A percentile compares a stretch with the other conserved stretches of the same genome.
Evolutionary conservation across 2,329 filamentous ascomycete species (phyloP).

Genomic region (Fusarium nurragi): DNA sequence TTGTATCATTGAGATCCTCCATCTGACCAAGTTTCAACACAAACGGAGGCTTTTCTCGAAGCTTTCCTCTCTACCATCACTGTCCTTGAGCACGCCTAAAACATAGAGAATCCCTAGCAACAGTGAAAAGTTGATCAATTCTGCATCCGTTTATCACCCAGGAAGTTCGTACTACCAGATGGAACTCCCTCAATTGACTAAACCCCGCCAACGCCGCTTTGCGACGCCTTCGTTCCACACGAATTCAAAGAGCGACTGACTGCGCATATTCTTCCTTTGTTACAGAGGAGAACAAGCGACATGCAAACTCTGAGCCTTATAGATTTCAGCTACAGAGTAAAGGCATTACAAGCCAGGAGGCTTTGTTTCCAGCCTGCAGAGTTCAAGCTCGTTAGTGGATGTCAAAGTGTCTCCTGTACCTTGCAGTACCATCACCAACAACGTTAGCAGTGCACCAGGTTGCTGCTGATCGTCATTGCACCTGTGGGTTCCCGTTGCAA

Average conservation of each 20-base stretch:
- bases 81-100: too few species aligned
- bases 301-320: not conserved
- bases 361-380: constrained; percentile 6
- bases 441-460: constrained; percentile 13
- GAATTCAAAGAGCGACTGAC: constrained; percentile 17
- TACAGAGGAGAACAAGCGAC: constrained; percentile 1
- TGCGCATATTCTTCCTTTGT: not conserved
- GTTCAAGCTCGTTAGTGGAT: not conserved
- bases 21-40: constrained; percentile 30
- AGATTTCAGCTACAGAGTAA: constrained; percentile 3
- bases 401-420: constrained; percentile 7
- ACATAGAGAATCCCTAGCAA: too few species aligned
- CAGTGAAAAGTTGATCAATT: constrained; percentile 28
- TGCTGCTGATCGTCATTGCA: constrained; percentile 25
- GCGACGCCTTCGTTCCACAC: constrained; percentile 32
- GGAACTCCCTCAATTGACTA: constrained; percentile 9
- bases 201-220: constrained; percentile 24
- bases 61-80: constrained; percentile 1
- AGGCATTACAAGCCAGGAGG: not conserved
- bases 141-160: not conserved
- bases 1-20: not conserved
- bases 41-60: constrained; percentile 7
- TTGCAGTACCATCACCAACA: constrained; percentile 10
- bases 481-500: constrained; percentile 35
- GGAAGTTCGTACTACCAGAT: constrained; percentile 10